Percentiles rank a stretch among this genome's conserved stretches.
phyloP scores from a whole-genome alignment of 164 flowering plant genomes.

The Piper betle region DNA sequence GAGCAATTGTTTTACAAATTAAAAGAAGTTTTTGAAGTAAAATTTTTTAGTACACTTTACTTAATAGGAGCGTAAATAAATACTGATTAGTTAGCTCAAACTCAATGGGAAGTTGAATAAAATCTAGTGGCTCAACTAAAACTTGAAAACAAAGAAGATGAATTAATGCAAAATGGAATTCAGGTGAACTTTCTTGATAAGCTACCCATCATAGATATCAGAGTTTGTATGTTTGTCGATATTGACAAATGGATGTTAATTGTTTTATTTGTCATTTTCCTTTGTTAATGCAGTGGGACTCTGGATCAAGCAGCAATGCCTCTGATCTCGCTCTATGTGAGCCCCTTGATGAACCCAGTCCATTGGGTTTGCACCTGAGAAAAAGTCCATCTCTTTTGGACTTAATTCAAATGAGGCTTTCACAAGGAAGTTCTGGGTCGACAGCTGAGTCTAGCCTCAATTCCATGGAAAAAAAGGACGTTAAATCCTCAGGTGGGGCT shows the following conservation, averaged over 20 bases:
- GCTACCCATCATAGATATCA: no score
- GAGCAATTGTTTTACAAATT: no score
- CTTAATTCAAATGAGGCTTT: conserved; percentile 57
- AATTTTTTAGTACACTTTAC: no score
- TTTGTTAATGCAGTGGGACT: conserved; percentile 22
- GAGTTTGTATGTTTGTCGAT: no score
- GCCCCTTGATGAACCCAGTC: conserved; percentile 76
- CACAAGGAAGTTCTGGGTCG: conserved; percentile 27
- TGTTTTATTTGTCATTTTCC: neutral
- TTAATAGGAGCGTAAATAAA: no score
- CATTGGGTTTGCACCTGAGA: conserved; percentile 58
- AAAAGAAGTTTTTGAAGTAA: no score
- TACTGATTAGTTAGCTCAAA: no score
- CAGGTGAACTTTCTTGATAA: no score
- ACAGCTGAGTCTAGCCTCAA: conserved; percentile 1
- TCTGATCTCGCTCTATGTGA: conserved; percentile 36
- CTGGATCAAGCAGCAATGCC: conserved; percentile 13
- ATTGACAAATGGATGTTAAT: neutral
- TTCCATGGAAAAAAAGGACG: conserved; percentile 24
- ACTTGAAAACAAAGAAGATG: no score
- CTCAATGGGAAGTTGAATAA: no score
- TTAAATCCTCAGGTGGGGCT: conserved; percentile 13
- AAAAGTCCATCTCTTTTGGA: conserved; percentile 73
- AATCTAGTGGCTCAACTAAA: no score
- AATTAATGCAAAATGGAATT: no score